These are phyloP conservation scores for Fusarium palustre DNA, from an alignment of 2,329 filamentous ascomycete genomes.

Conservation along the genomic window DNA sequence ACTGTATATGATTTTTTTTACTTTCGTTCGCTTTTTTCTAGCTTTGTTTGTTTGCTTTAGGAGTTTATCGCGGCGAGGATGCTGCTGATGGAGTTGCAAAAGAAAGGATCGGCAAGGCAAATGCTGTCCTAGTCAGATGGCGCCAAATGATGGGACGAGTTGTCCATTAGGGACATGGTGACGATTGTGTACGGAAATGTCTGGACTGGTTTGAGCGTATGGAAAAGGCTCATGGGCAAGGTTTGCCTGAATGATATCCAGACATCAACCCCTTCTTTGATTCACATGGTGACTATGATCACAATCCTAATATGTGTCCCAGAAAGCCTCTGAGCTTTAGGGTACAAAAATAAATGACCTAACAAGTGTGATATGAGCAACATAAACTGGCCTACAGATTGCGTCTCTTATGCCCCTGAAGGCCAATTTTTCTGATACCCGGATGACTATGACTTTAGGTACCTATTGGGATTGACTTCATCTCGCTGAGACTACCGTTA, in stretches of 20 bases:
- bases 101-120: slow-evolving; percentile 21
- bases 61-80: slow-evolving; percentile 43
- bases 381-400: too few relatives aligned
- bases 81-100: slow-evolving; percentile 42
- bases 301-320: too few relatives aligned
- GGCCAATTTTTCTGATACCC: too few relatives aligned
- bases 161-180: slow-evolving; percentile 24
- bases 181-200: slow-evolving; percentile 15
- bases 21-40: slow-evolving; percentile 17
- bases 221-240: slow-evolving; percentile 16
- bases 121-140: slow-evolving; percentile 18
- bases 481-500: slow-evolving; percentile 15
- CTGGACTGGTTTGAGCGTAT: slow-evolving; percentile 2
- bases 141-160: slow-evolving; percentile 25
- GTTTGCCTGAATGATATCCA: slow-evolving; percentile 29
- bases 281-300: not conserved
- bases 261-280: slow-evolving; percentile 29
- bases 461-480: slow-evolving; percentile 5
- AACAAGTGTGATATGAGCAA: too few relatives aligned
- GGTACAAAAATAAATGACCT: too few relatives aligned
- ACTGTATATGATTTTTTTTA: slow-evolving; percentile 26
- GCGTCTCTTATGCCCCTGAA: too few relatives aligned
- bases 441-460: not conserved
- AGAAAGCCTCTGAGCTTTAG: too few relatives aligned
- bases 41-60: slow-evolving; percentile 20